These are phyloP conservation scores for Hibiscus mutabilis DNA, from an alignment of 345 rosid species.

Conservation along the genomic window DNA sequence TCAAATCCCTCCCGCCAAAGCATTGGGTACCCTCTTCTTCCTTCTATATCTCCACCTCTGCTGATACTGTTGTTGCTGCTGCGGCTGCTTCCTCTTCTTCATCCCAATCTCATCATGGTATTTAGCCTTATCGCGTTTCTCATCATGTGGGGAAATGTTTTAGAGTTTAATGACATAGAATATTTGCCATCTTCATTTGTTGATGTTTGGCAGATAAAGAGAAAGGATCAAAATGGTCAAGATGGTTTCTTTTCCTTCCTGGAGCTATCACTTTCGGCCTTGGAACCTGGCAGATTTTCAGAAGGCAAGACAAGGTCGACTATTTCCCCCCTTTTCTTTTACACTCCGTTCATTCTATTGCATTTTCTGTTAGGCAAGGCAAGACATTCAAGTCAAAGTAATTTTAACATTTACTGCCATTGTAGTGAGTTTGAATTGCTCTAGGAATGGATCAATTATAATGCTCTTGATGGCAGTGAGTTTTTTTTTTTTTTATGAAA, in stretches of 20 bases:
- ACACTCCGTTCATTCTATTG: background rate
- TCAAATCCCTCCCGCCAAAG: background rate
- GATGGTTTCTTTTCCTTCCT: conserved; percentile 71
- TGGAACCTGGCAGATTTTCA: conserved; percentile 92
- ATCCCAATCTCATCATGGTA: conserved; percentile 38
- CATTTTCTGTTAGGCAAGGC: background rate
- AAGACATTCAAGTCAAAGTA: background rate
- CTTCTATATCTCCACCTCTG: conserved; percentile 22
- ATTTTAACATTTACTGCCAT: background rate
- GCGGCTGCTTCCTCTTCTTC: conserved; percentile 18
- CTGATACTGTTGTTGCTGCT: conserved; percentile 20
- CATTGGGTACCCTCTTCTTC: conserved; percentile 23
- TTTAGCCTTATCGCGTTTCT: background rate
- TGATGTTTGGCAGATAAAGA: conserved; percentile 27
- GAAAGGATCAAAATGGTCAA: conserved; percentile 47
- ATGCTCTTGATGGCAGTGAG: background rate
- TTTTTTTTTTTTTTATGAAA: background rate
- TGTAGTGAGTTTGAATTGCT: background rate
- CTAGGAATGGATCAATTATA: background rate
- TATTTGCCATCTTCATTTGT: background rate
- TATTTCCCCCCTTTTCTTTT: background rate
- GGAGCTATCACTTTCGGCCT: conserved; percentile 92
- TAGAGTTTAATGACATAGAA: background rate
- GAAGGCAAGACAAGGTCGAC: conserved; percentile 85
- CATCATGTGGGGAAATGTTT: conserved; percentile 6